These are phyloP conservation scores for Sphagnum tenellum DNA, from an alignment of 225 moss, liverwort and hornwort species.

Conservation along the genomic window DNA sequence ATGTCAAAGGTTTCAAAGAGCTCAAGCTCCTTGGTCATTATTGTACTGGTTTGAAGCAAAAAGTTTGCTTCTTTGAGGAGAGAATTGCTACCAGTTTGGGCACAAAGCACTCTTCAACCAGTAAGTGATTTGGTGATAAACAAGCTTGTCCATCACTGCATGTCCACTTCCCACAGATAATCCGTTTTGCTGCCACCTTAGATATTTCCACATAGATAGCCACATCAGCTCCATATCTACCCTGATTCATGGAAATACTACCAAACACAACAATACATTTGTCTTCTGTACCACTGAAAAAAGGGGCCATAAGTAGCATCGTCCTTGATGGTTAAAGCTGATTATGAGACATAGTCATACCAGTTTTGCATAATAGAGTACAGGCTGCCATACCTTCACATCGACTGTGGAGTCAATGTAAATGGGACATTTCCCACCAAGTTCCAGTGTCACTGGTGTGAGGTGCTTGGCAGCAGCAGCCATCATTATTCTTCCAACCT, in stretches of 20 bases:
- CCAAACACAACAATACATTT: too few species aligned
- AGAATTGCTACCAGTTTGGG: slow-evolving; percentile 43
- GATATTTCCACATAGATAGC: not conserved
- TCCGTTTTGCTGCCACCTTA: slow-evolving; percentile 46
- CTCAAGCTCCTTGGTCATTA: not conserved
- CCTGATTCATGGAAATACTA: too few species aligned
- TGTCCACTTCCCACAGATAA: slow-evolving; percentile 54
- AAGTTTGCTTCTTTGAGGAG: not conserved
- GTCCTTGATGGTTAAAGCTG: not conserved
- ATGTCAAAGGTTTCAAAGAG: too few species aligned
- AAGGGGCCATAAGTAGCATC: not conserved
- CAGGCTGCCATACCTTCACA: slow-evolving; percentile 29
- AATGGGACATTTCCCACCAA: slow-evolving; percentile 83
- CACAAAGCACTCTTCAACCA: slow-evolving; percentile 62
- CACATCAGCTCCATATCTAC: not conserved
- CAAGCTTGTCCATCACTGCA: slow-evolving; percentile 70
- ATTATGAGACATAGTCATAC: not conserved
- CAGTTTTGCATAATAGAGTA: not conserved
- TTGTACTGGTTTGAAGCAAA: not conserved
- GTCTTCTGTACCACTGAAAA: not conserved
- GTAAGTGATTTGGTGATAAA: slow-evolving; percentile 63
- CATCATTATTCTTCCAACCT: slow-evolving; percentile 67
- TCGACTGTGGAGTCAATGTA: slow-evolving; percentile 66
- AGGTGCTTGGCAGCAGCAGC: slow-evolving; percentile 80
- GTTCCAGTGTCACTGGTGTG: slow-evolving; percentile 73